These are phyloP conservation scores for Populus hybrid DNA, from an alignment of 441 rosid species.

Conservation along the genomic window DNA sequence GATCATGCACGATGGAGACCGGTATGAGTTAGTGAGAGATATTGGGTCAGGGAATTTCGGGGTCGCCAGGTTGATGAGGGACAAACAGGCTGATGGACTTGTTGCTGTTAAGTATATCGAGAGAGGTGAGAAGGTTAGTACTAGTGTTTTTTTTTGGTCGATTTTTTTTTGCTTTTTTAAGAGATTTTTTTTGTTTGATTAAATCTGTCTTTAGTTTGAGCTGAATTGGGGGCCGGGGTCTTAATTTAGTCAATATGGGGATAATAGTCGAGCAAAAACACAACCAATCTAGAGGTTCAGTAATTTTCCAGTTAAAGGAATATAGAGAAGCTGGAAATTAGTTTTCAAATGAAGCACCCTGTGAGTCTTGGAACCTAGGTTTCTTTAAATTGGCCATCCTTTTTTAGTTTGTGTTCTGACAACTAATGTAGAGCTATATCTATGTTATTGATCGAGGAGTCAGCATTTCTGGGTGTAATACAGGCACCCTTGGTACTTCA, in stretches of 20 bases:
- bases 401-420: background rate
- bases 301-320: background rate
- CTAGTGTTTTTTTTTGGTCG: background rate
- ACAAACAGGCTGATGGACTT: slow-evolving; percentile 71
- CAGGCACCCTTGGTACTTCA: background rate
- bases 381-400: slow-evolving; percentile 2
- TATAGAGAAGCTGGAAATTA: background rate
- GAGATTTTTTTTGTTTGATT: slow-evolving; percentile 3
- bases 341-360: slow-evolving; percentile 1
- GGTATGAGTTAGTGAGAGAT: slow-evolving; percentile 86
- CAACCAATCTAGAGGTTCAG: background rate
- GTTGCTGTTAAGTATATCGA: slow-evolving; percentile 98
- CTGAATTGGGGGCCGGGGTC: too few relatives aligned
- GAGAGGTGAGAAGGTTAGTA: too few relatives aligned
- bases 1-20: slow-evolving; percentile 92
- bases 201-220: background rate
- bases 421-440: background rate
- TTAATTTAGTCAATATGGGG: background rate
- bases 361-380: background rate
- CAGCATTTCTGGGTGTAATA: too few relatives aligned
- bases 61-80: slow-evolving; percentile 91
- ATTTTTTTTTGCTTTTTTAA: background rate
- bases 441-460: too few relatives aligned
- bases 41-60: slow-evolving; percentile 96
- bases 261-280: background rate